phyloP scores from a whole-genome alignment of 2,329 filamentous ascomycete species.

The Sporothrix euskadiensis region DNA sequence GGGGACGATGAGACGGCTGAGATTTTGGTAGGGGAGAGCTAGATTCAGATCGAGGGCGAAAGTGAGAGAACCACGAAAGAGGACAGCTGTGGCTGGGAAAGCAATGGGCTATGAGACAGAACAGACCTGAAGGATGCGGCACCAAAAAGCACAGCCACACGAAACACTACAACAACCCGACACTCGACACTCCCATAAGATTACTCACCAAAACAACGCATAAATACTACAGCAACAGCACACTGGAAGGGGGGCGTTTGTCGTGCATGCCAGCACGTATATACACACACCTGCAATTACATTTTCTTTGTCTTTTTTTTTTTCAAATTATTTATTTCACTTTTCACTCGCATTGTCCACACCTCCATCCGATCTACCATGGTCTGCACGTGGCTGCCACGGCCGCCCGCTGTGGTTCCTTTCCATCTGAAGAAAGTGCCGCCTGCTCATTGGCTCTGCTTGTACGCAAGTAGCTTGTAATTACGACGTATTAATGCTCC shows the following conservation, averaged over 20 bases:
- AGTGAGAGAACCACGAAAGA: not conserved
- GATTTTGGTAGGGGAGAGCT: not conserved
- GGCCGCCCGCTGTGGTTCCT: not conserved
- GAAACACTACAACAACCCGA: not conserved
- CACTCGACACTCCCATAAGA: not conserved
- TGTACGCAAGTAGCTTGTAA: not conserved
- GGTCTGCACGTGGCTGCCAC: not conserved
- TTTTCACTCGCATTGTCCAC: not conserved
- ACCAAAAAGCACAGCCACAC: not conserved
- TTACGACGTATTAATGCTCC: not conserved
- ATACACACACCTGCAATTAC: slow-evolving; percentile 13
- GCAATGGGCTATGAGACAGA: not conserved
- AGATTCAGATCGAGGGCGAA: not conserved
- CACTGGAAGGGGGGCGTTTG: not conserved
- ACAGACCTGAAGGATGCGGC: not conserved
- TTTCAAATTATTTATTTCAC: not conserved
- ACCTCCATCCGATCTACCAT: not conserved
- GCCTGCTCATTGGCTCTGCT: not conserved
- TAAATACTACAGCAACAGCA: not conserved
- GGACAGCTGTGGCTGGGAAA: not conserved
- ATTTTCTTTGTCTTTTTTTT: slow-evolving; percentile 17
- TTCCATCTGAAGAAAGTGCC: not conserved
- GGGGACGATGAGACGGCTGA: not conserved
- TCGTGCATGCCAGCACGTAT: slow-evolving; percentile 18
- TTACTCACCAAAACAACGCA: not conserved